Evolutionary conservation across 2,329 filamentous ascomycete genomes (phyloP).

Genomic region (Rhytidhysteron rufulum): DNA sequence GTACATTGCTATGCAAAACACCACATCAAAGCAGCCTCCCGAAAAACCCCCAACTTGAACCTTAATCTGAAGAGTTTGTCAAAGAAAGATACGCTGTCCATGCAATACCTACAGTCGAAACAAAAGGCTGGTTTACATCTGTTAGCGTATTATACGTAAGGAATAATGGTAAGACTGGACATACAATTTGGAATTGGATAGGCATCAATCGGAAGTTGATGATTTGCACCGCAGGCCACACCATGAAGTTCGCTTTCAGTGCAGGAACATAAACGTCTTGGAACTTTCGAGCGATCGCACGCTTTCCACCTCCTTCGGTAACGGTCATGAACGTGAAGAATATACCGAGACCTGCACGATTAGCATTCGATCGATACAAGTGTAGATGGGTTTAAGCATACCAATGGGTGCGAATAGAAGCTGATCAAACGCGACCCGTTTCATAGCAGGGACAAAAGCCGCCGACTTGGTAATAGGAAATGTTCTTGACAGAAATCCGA

Average conservation of each 20-base stretch:
- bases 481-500: constrained; percentile 72
- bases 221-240: constrained; percentile 95
- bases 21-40: too few relatives aligned
- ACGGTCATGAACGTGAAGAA: constrained; percentile 98
- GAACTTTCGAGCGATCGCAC: constrained; percentile 78
- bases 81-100: constrained; percentile 97
- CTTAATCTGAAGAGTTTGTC: constrained; percentile 79
- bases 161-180: constrained; percentile 34
- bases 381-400: constrained; percentile 36
- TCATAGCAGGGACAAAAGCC: constrained; percentile 73
- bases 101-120: constrained; percentile 90
- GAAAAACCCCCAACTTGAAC: too few relatives aligned
- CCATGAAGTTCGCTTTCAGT: constrained; percentile 88
- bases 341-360: constrained; percentile 71
- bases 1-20: too few relatives aligned
- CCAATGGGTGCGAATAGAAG: constrained; percentile 87
- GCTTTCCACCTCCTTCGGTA: constrained; percentile 82
- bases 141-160: neutral
- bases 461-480: constrained; percentile 82
- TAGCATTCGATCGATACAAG: neutral
- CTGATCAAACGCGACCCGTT: constrained; percentile 90
- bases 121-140: constrained; percentile 67
- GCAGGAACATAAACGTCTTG: constrained; percentile 91
- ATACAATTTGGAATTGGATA: constrained; percentile 91
- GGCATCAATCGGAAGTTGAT: constrained; percentile 96